phyloP scores from a whole-genome alignment of 768 basidiomycete species.

The Harrya chromipes region DNA sequence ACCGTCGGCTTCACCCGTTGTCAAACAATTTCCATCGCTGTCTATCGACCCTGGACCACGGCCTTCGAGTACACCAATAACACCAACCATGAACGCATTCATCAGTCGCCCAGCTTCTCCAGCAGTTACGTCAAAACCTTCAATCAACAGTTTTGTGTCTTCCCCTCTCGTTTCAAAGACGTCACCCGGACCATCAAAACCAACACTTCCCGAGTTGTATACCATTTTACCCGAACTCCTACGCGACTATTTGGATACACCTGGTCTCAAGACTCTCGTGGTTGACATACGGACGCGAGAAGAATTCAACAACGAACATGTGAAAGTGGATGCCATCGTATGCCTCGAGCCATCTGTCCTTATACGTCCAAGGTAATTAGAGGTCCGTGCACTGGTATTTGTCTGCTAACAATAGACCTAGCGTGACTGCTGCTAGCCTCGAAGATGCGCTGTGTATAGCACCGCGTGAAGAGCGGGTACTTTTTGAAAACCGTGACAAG shows the following conservation, averaged over 20 bases:
- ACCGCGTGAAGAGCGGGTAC: slow-evolving; percentile 62
- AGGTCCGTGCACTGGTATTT: slow-evolving; percentile 1
- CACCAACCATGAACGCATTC: slow-evolving; percentile 53
- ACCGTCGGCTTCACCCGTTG: slow-evolving; percentile 30
- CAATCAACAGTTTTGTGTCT: slow-evolving; percentile 36
- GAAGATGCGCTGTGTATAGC: slow-evolving; percentile 73
- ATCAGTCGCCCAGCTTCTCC: slow-evolving; percentile 66
- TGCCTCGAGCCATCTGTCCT: slow-evolving; percentile 86
- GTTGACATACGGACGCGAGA: slow-evolving; percentile 81
- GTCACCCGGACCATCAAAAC: slow-evolving; percentile 32
- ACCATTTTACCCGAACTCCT: slow-evolving; percentile 59
- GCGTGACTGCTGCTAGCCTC: slow-evolving; percentile 61
- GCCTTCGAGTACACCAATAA: slow-evolving; percentile 69
- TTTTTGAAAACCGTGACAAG: slow-evolving; percentile 84
- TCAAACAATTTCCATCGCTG: slow-evolving; percentile 39
- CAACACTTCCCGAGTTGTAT: slow-evolving; percentile 57
- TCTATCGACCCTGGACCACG: slow-evolving; percentile 49
- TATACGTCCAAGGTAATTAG: slow-evolving; percentile 58
- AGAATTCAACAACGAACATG: slow-evolving; percentile 73
- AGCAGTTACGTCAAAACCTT: slow-evolving; percentile 41
- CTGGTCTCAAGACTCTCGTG: slow-evolving; percentile 58
- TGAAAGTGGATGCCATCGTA: slow-evolving; percentile 64
- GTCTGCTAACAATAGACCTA: slow-evolving; percentile 31
- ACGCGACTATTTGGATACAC: slow-evolving; percentile 50
- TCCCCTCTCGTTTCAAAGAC: slow-evolving; percentile 31